Conservation (phyloP, 2,329 filamentous ascomycete genomes). For the Colletotrichum eremochloae region DNA sequence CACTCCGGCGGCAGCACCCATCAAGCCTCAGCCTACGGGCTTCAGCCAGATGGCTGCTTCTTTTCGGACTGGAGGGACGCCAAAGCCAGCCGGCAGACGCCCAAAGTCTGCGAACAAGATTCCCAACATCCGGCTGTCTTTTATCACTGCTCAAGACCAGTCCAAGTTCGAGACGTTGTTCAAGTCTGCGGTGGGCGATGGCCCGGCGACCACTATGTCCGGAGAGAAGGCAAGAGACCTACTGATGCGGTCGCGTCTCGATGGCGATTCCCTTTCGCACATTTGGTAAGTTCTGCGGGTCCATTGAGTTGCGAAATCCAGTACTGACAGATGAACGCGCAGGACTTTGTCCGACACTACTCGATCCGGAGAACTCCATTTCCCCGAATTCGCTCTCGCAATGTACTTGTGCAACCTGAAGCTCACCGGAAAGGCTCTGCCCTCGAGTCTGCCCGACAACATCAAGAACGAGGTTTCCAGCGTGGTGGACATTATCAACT, state of each 20-base stretch:
- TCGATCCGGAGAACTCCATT: conserved; percentile 94
- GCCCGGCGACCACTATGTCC: conserved; percentile 82
- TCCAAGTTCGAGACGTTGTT: conserved; percentile 98
- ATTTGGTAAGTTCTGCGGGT: conserved; percentile 79
- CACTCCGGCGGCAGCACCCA: conserved; percentile 65
- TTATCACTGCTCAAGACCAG: conserved; percentile 95
- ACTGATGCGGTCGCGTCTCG: conserved; percentile 86
- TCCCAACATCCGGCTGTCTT: conserved; percentile 92
- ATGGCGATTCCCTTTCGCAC: conserved; percentile 88
- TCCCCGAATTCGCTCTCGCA: conserved; percentile 95
- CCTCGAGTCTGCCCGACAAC: conserved; percentile 80
- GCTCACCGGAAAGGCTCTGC: conserved; percentile 87
- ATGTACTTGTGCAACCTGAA: conserved; percentile 99
- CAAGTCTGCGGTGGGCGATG: conserved; percentile 91
- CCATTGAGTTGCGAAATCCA: conserved; percentile 9
- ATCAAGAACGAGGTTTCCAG: conserved; percentile 98
- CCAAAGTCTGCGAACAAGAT: conserved; percentile 78
- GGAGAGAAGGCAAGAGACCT: conserved; percentile 94
- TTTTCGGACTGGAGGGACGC: conserved; percentile 66
- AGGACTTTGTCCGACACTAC: conserved; percentile 96
- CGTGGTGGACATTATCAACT: conserved; percentile 99
- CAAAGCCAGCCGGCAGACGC: conserved; percentile 60
- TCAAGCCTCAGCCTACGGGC: conserved; percentile 76
- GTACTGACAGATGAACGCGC: conserved; percentile 44
- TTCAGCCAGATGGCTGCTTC: conserved; percentile 77